Evolutionary conservation across 768 basidiomycete species (phyloP).

Genomic region (Obba rivulosa): DNA sequence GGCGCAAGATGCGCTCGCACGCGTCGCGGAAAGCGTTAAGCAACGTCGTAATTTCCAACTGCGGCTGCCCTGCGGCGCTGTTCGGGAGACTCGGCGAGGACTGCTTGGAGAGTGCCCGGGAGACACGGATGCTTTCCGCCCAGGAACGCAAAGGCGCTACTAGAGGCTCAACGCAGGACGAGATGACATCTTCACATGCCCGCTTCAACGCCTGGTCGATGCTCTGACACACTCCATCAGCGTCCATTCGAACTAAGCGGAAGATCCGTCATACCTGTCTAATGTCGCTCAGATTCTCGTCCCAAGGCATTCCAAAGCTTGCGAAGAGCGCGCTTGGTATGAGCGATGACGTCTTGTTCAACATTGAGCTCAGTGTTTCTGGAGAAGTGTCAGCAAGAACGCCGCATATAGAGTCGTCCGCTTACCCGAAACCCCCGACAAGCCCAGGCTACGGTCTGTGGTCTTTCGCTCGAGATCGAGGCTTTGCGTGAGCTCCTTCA

Average conservation of each 20-base stretch:
- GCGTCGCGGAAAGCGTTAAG: constrained; percentile 6
- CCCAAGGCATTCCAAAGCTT: constrained; percentile 59
- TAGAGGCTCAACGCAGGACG: constrained; percentile 49
- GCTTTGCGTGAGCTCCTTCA: constrained; percentile 85
- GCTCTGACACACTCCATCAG: constrained; percentile 40
- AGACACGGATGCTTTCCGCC: constrained; percentile 41
- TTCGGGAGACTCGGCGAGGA: constrained; percentile 14
- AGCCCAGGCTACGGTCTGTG: constrained; percentile 35
- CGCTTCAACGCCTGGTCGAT: constrained; percentile 83
- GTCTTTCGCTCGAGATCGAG: constrained; percentile 56
- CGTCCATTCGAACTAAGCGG: background rate
- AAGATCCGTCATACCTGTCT: constrained; percentile 49
- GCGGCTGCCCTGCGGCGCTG: constrained; percentile 7
- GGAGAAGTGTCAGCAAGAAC: background rate
- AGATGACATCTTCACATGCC: constrained; percentile 82
- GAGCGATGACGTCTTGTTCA: constrained; percentile 55
- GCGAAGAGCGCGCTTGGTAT: constrained; percentile 62
- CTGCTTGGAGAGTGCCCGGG: constrained; percentile 21
- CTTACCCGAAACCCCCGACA: constrained; percentile 57
- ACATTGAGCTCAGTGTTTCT: constrained; percentile 56
- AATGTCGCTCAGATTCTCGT: constrained; percentile 63
- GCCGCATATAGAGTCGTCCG: constrained; percentile 7
- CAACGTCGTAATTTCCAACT: constrained; percentile 32
- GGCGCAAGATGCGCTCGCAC: constrained; percentile 46
- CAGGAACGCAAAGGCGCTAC: constrained; percentile 60